These are phyloP conservation scores for Iris macrosiphon DNA, from an alignment of 106 monocot genomes.

Conservation along the genomic window DNA sequence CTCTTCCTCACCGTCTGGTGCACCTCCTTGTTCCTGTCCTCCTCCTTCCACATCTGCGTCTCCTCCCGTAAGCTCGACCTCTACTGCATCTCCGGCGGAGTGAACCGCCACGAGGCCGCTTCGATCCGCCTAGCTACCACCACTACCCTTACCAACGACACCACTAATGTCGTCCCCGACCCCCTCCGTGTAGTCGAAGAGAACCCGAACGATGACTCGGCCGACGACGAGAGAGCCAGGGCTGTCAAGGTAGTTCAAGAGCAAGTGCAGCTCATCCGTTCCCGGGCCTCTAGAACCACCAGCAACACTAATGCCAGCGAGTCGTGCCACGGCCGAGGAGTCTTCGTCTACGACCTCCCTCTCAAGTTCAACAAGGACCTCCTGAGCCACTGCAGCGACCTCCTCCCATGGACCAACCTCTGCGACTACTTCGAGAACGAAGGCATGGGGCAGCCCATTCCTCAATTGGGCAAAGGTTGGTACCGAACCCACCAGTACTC, in stretches of 20 bases:
- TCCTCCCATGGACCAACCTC: constrained; percentile 47
- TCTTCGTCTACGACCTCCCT: constrained; percentile 54
- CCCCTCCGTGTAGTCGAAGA: neutral
- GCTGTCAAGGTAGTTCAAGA: constrained; percentile 24
- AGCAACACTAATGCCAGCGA: too few relatives aligned
- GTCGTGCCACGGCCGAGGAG: constrained; percentile 22
- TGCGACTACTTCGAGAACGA: constrained; percentile 39
- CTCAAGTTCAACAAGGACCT: constrained; percentile 48
- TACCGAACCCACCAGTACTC: constrained; percentile 52
- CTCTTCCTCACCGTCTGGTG: constrained; percentile 22
- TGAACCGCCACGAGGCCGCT: neutral
- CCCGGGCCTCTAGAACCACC: constrained; percentile 2
- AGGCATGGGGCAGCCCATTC: constrained; percentile 26
- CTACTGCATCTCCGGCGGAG: constrained; percentile 46
- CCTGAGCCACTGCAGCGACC: constrained; percentile 13
- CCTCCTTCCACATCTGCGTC: constrained; percentile 48
- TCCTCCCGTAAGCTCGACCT: constrained; percentile 35
- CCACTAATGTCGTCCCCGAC: too few relatives aligned
- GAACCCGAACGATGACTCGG: neutral
- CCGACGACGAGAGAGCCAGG: neutral
- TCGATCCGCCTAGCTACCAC: neutral
- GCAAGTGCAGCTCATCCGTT: constrained; percentile 32
- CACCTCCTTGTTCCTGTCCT: constrained; percentile 18
- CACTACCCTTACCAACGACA: neutral
- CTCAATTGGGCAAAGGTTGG: constrained; percentile 29